Base-by-base conservation (phyloP, 2,329 filamentous ascomycete genomes). In the Zymoseptoria passerinii region DNA sequence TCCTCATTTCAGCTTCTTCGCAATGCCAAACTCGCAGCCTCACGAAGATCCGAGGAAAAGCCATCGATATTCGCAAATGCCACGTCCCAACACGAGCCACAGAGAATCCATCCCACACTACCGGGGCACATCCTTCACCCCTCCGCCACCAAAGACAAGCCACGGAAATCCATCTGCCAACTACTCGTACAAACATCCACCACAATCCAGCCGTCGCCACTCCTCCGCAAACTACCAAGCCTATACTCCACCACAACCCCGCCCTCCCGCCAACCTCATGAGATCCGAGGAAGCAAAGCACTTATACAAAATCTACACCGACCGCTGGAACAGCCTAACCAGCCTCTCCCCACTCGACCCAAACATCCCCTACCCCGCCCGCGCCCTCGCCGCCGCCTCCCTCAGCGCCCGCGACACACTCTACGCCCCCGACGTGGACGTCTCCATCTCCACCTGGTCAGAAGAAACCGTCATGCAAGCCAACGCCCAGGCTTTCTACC, bases 401-500 rank as follows among this genome's bases (percentile, higher is more conserved):
- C 62, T 71, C 9, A 50, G 49, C 44, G 61, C 61, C n/a, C 61
- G 64, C 18, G 63, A 66, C 35, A 67, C 64, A 0, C 48, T 71
- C 48, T 68, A 62, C 60, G 67, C 69, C 2, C 67, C 66, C 3
- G 53, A 53, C 3, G 59, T 67, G 52, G 58, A 40, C 50, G 56
- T 64, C 3, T 57, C 58, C 35, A 59, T 63, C 2, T 60, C 63
- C 4, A 66, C 66, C 3, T 71, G 69, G 69, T 70, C 68, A 9
- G 60, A 67, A n/a, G 68, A 70, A 50, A 63, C 63, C 1, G 58
- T 70, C 18, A 68, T 70, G 64, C 65, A 70, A 63, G 68, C 68
- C 28, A 71, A 71, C 55, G 65, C 65, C 8, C 66, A 70, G 56
- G 66, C 67, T 6, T 71, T 71, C 65, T 71, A 67, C 52, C 58